phyloP scores from a whole-genome alignment of 73 alveolate species.

The Tetrahymena thermophila region DNA sequence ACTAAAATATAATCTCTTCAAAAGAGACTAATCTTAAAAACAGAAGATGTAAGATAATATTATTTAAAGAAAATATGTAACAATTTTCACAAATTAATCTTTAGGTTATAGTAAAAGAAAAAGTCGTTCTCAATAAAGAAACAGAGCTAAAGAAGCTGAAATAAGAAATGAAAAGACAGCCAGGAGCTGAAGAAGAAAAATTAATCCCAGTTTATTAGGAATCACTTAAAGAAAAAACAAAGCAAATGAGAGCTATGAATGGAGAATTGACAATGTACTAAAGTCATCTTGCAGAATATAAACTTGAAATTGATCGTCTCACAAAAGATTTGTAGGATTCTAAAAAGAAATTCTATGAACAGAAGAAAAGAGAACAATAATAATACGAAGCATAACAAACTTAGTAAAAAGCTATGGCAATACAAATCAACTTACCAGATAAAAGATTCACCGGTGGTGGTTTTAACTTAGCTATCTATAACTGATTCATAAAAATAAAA shows the following conservation, averaged over 20 bases:
- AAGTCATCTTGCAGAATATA: constrained; percentile 85
- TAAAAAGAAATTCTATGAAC: constrained; percentile 74
- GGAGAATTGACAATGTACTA: constrained; percentile 88
- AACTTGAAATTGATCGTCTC: constrained; percentile 86
- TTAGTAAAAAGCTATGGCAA: constrained; percentile 50
- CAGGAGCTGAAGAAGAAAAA: constrained; percentile 89
- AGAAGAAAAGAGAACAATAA: constrained; percentile 76
- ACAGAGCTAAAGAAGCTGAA: constrained; percentile 77
- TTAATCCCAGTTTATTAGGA: constrained; percentile 75
- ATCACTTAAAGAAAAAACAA: constrained; percentile 75
- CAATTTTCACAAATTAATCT: neutral
- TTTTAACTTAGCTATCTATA: constrained; percentile 14
- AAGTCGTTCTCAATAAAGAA: constrained; percentile 73
- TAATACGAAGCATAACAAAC: constrained; percentile 59
- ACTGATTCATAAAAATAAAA: neutral
- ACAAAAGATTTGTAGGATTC: constrained; percentile 82
- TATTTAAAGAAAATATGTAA: neutral
- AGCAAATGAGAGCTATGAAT: constrained; percentile 88
- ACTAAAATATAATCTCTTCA: constrained; percentile 84
- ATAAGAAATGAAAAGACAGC: constrained; percentile 80
- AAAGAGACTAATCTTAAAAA: constrained; percentile 84
- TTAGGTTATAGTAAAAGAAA: constrained; percentile 64
- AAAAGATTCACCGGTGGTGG: constrained; percentile 88
- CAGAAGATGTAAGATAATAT: constrained; percentile 67
- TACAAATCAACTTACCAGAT: constrained; percentile 66